Conservation (phyloP, 2,329 filamentous ascomycete species). For the Penicillium nordicum region DNA sequence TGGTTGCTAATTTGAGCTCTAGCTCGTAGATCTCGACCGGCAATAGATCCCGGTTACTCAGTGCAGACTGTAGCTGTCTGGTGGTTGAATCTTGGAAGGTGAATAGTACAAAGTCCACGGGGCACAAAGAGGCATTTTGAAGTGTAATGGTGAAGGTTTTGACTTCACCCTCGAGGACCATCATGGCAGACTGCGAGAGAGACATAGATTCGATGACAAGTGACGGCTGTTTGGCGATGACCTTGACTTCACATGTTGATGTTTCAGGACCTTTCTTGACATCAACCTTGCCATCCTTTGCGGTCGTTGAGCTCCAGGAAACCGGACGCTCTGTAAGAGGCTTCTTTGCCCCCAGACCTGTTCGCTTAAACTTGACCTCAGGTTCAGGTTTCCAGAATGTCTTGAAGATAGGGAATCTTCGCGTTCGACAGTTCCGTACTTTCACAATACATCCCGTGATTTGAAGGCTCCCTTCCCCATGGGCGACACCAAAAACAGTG, state of each 20-base stretch:
- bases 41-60: conserved; percentile 72
- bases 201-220: conserved; percentile 72
- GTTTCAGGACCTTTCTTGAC: conserved; percentile 36
- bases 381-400: conserved; percentile 69
- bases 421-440: conserved; percentile 75
- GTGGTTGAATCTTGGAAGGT: conserved; percentile 89
- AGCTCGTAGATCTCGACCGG: conserved; percentile 81
- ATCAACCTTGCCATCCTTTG: conserved; percentile 33
- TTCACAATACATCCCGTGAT: conserved; percentile 77
- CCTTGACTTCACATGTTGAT: conserved; percentile 56
- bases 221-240: conserved; percentile 75
- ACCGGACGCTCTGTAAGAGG: conserved; percentile 45
- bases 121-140: conserved; percentile 70
- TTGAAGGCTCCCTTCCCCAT: conserved; percentile 63
- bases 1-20: conserved; percentile 72
- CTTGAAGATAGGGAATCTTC: conserved; percentile 78
- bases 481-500: conserved; percentile 66
- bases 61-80: conserved; percentile 67
- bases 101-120: conserved; percentile 80
- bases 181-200: conserved; percentile 77
- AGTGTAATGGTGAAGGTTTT: conserved; percentile 74
- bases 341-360: conserved; percentile 61
- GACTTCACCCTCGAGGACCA: conserved; percentile 88
- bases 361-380: conserved; percentile 71
- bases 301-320: conserved; percentile 44